Evolutionary conservation across 306 rosid species (phyloP).

Genomic region (Glycine latifolia): DNA sequence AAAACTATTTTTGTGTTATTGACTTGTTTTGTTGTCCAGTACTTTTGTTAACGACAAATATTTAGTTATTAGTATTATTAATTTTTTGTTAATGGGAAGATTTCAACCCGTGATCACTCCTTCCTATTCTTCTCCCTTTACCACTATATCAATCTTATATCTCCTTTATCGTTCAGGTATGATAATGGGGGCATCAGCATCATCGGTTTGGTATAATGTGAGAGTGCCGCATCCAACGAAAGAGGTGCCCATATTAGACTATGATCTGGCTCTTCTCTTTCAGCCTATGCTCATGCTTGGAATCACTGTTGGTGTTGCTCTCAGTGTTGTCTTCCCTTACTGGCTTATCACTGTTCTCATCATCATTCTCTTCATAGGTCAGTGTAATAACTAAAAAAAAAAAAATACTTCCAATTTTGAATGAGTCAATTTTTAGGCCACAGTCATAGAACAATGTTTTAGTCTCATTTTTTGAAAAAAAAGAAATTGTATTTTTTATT

Average conservation of each 20-base stretch:
- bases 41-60: too few relatives aligned
- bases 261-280: slow-evolving; percentile 85
- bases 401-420: neutral
- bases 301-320: slow-evolving; percentile 84
- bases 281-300: slow-evolving; percentile 98
- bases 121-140: too few relatives aligned
- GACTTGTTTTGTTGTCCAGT: slow-evolving; percentile 48
- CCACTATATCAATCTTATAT: too few relatives aligned
- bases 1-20: neutral
- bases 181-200: slow-evolving; percentile 95
- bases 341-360: slow-evolving; percentile 94
- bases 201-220: slow-evolving; percentile 91
- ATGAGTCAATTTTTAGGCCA: neutral
- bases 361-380: slow-evolving; percentile 83
- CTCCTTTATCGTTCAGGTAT: slow-evolving; percentile 58
- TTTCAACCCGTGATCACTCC: too few relatives aligned
- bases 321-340: slow-evolving; percentile 92
- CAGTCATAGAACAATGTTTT: neutral
- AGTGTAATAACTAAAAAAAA: neutral
- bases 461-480: neutral
- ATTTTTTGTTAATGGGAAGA: too few relatives aligned
- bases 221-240: slow-evolving; percentile 89
- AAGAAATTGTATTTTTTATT: neutral
- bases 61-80: too few relatives aligned
- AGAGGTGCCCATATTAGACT: slow-evolving; percentile 84